Base-by-base conservation (phyloP, 1,284 basidiomycete species). In the Ganoderma leucocontextum region DNA sequence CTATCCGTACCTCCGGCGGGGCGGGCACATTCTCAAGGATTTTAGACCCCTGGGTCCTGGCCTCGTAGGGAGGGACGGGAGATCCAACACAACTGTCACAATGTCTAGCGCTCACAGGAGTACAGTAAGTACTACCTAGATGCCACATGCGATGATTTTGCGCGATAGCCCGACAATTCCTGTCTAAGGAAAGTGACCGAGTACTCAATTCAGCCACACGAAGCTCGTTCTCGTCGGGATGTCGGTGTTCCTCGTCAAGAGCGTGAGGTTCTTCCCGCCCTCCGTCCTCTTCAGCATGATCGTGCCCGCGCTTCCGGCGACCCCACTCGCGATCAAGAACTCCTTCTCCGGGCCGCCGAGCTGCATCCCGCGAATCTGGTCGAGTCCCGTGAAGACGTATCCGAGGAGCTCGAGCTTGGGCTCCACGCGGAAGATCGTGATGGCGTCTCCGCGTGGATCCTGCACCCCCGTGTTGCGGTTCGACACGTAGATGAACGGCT, bases 351-450 rank as follows among this genome's bases (percentile, higher is more conserved):
- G 82, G 6, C 86, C 85, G 8, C 88, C 87, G 61, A 91, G 81
- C 75, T 84, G 81, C 86, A 91, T 90, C 3, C 88, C 89, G 36
- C 90, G 82, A 63, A 91, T 84, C 75, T 90, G 87, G 68, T 87
- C 79, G 60, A 91, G 78, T n/a, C 89, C 88, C 0, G 89, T 91
- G 75, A 84, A 90, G 39, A 90, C 84, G 65, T 89, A 86, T 22
- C 80, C 82, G 19, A 87, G 76, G 47, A 89, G 78, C 68, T 67
- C 63, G 49, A 78, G 75, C 66, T 70, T 53, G 5, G 76, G 74
- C 64, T 74, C 69, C 64, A 78, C 58, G 29, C 70, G 70, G 73
- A 80, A 80, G 68, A 82, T 78, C 35, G 79, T 79, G 68, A 82
- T 80, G 17, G 81, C 75, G 74, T 82, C 81, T 13, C 81, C 81